Base-by-base conservation (phyloP, 23 red algal genomes). In the Gracilariopsis chorda region DNA sequence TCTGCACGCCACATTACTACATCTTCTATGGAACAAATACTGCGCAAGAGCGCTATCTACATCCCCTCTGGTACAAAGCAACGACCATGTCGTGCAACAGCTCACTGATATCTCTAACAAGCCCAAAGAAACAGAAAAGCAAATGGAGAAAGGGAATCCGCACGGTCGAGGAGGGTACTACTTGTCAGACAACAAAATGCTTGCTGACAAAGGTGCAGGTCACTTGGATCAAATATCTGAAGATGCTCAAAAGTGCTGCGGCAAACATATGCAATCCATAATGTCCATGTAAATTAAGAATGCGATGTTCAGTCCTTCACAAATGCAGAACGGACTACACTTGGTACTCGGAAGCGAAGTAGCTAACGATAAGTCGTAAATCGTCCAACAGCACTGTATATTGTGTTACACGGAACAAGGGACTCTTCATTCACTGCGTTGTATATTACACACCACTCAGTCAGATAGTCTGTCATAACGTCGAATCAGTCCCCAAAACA, bases 41-140 rank as follows among this genome's bases (percentile, higher is more conserved):
- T 99, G 97, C 93, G 86, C 94, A 36, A 75, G 86, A 43, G 74
- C 89, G 3, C 83, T 99, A 48, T 96, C 97, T 51, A 82, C 97
- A 37, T 94, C 93, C 2, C 80, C 84, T 29, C 34, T 94, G 28
- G 73, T 93, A 13, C 74, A 79, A 28, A 91, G 85, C 78, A 87
- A 94, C 35, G 93, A 90, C 16, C 92, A 87, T 62, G 90, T 94
- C 35, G 90, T 92, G 30, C 45, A 92, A 56, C 78, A 93, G 58
- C 46, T 99, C 25, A 83, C 62, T 25, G 97, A 99, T 81, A 48
- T 95, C n/a, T 78, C 77, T 9, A 84, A 51, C 43, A 98, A 98
- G 55, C 88, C 88, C 33, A 83, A 81, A 40, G 76, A 84, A 40
- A 77, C 83, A 48, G 77, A 78, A 23, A 82, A 42, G 17, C 73